Percentiles rank a stretch among this genome's conserved stretches.
Evolutionary conservation across 225 moss, liverwort and hornwort genomes (phyloP).

Genomic region (Pseudoscleropodium purum): DNA sequence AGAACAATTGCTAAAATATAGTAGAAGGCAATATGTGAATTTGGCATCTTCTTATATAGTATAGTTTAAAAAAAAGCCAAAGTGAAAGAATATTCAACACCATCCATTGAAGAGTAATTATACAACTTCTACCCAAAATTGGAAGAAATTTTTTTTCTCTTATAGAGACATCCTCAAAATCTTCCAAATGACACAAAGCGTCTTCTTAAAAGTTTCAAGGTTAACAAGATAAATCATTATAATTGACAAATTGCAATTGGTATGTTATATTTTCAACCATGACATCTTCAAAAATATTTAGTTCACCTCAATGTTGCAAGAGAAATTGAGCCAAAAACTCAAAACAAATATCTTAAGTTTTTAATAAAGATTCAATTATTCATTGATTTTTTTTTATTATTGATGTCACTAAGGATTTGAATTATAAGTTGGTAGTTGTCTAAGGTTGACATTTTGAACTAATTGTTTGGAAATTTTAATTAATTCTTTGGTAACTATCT

Average conservation of each 20-base stretch:
- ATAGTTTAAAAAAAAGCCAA: not conserved
- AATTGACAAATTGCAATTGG: not conserved
- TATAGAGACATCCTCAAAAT: not conserved
- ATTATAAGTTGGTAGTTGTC: not conserved
- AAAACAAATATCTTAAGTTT: not conserved
- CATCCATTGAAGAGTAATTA: not conserved
- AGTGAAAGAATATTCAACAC: not conserved
- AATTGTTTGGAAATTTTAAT: not conserved
- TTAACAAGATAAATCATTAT: not conserved
- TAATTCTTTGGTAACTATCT: not conserved
- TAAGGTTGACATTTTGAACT: not conserved
- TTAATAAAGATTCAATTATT: not conserved
- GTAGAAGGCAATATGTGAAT: not conserved
- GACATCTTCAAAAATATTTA: not conserved
- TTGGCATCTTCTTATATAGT: not conserved
- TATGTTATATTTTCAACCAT: not conserved
- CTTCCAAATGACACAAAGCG: not conserved
- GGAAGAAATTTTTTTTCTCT: not conserved
- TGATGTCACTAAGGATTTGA: not conserved
- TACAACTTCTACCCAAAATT: not conserved
- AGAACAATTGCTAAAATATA: not conserved
- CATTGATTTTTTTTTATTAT: accelerated
- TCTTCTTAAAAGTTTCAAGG: not conserved
- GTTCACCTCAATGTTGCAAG: not conserved
- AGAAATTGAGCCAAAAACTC: not conserved